Conservation (phyloP, 1,284 basidiomycete genomes). For the Lentinus polychrous region DNA sequence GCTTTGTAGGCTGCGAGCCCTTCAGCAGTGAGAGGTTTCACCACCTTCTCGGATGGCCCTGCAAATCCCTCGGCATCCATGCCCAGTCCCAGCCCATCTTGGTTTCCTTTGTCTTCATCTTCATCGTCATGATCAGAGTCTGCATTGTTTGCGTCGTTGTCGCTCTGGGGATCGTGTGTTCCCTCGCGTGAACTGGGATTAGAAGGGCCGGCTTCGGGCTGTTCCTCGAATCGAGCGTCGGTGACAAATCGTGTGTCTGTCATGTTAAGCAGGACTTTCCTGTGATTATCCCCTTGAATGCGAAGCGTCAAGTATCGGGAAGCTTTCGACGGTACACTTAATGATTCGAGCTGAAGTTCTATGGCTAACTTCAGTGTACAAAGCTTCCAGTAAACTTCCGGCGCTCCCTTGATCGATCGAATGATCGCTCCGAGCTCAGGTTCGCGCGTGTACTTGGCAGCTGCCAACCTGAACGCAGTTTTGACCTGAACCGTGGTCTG, state of each 20-base stretch:
- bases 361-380: too few relatives aligned
- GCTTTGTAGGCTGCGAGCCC: conserved; percentile 66
- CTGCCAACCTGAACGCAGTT: too few relatives aligned
- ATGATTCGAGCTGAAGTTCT: too few relatives aligned
- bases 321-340: too few relatives aligned
- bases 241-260: conserved; percentile 21
- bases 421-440: too few relatives aligned
- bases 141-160: conserved; percentile 21
- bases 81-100: conserved; percentile 27
- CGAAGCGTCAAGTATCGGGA: too few relatives aligned
- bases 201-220: conserved; percentile 18
- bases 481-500: too few relatives aligned
- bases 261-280: conserved; percentile 5
- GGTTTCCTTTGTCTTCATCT: conserved; percentile 14
- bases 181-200: conserved; percentile 7
- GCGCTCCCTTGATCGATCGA: neutral
- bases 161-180: conserved; percentile 14
- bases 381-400: neutral
- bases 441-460: too few relatives aligned
- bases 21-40: conserved; percentile 67
- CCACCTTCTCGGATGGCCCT: conserved; percentile 44
- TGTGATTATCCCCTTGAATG: too few relatives aligned
- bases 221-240: conserved; percentile 18
- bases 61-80: conserved; percentile 55
- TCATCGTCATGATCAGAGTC: conserved; percentile 20